phyloP scores from a whole-genome alignment of 2,329 filamentous ascomycete species.

The Aspergillus sp. region DNA sequence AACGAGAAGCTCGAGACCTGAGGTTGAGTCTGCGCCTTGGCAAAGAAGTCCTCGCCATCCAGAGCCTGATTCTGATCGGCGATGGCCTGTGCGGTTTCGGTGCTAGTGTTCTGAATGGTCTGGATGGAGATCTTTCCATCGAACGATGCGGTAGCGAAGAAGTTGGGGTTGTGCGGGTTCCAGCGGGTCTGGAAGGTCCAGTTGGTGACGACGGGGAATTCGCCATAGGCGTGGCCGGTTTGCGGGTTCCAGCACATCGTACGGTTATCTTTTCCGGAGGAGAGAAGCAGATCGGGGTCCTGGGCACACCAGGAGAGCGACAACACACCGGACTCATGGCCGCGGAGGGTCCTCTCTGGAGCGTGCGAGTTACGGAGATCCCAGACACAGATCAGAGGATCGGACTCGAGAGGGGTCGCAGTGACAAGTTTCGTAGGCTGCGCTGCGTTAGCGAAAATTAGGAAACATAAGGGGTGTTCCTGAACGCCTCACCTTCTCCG shows the following conservation, averaged over 20 bases:
- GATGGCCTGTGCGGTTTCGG: slow-evolving; percentile 64
- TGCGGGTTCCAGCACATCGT: slow-evolving; percentile 96
- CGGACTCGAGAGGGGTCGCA: slow-evolving; percentile 83
- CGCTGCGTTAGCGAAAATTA: slow-evolving; percentile 18
- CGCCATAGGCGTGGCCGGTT: slow-evolving; percentile 81
- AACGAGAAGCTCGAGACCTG: slow-evolving; percentile 89
- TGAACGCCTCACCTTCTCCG: slow-evolving; percentile 64
- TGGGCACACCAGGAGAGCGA: slow-evolving; percentile 95
- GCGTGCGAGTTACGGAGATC: slow-evolving; percentile 95
- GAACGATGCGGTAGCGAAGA: slow-evolving; percentile 94
- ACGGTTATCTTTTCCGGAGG: slow-evolving; percentile 93
- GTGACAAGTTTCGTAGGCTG: slow-evolving; percentile 87
- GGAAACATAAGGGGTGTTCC: neutral
- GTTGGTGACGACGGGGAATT: slow-evolving; percentile 97
- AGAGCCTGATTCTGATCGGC: slow-evolving; percentile 67
- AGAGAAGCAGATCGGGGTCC: slow-evolving; percentile 84
- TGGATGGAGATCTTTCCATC: slow-evolving; percentile 95
- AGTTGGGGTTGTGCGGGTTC: slow-evolving; percentile 87
- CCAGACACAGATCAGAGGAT: slow-evolving; percentile 88
- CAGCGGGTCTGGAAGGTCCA: slow-evolving; percentile 97
- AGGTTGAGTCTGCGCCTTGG: slow-evolving; percentile 86
- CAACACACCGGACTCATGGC: slow-evolving; percentile 91
- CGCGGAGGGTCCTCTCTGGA: slow-evolving; percentile 79
- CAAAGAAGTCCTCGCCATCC: slow-evolving; percentile 95
- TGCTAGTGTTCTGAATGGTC: slow-evolving; percentile 90